Conservation (phyloP, 768 basidiomycete species). For the Psilocybe cyanescens region DNA sequence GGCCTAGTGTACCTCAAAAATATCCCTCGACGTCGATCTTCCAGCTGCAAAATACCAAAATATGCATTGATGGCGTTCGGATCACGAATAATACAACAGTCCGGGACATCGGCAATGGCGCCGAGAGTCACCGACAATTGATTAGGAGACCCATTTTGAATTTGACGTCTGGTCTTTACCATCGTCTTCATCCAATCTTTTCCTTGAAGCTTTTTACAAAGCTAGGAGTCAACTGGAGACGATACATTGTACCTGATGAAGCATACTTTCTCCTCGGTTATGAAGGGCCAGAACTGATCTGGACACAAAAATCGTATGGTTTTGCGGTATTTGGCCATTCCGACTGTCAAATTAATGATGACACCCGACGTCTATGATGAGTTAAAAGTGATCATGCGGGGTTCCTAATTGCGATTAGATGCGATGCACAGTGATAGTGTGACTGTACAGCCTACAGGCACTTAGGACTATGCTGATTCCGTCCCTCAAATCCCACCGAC, state of each 20-base stretch:
- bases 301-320: background rate
- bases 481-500: background rate
- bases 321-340: conserved; percentile 13
- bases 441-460: conserved; percentile 12
- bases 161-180: background rate
- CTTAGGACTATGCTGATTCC: background rate
- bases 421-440: background rate
- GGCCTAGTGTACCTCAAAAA: background rate
- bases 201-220: background rate
- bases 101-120: background rate
- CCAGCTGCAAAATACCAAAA: background rate
- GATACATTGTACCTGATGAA: too few relatives aligned
- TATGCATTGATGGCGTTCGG: background rate
- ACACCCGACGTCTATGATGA: conserved; percentile 1
- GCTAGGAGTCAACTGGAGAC: too few relatives aligned
- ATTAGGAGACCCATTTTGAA: background rate
- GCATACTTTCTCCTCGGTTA: background rate
- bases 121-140: background rate
- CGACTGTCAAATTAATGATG: conserved; percentile 15
- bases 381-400: conserved; percentile 16
- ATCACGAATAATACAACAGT: background rate
- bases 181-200: background rate
- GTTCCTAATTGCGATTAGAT: background rate
- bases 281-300: background rate
- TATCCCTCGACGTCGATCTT: background rate